These are phyloP conservation scores for Trichoderma sp. DNA, from an alignment of 2,329 filamentous ascomycete genomes.

Conservation along the genomic window DNA sequence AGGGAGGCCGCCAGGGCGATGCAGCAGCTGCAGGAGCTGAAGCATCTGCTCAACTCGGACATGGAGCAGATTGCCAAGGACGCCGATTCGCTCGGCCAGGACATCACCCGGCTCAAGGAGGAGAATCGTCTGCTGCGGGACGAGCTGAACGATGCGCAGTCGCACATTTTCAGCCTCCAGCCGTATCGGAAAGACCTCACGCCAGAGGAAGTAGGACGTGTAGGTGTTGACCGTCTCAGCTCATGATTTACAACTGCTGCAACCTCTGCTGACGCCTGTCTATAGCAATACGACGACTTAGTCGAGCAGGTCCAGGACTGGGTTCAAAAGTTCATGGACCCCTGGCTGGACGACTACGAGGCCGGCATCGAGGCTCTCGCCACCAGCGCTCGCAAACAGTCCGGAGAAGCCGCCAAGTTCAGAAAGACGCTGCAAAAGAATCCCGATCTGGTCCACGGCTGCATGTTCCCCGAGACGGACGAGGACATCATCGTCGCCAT, in stretches of 20 bases:
- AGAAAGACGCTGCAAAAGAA: slow-evolving; percentile 36
- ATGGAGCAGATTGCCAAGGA: slow-evolving; percentile 35
- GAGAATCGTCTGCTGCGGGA: slow-evolving; percentile 39
- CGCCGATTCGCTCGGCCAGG: slow-evolving; percentile 32
- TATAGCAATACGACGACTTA: slow-evolving; percentile 43
- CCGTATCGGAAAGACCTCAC: slow-evolving; percentile 46
- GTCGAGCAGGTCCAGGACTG: slow-evolving; percentile 42
- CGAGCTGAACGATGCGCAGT: slow-evolving; percentile 42
- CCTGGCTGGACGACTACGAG: slow-evolving; percentile 37
- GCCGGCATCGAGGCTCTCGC: slow-evolving; percentile 35
- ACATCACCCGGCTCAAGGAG: slow-evolving; percentile 33
- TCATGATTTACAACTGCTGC: background rate
- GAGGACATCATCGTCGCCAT: slow-evolving; percentile 43
- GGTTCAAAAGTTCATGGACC: slow-evolving; percentile 42
- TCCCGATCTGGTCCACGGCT: slow-evolving; percentile 40
- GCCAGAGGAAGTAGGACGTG: slow-evolving; percentile 41
- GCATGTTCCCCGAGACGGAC: slow-evolving; percentile 43
- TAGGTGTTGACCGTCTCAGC: slow-evolving; percentile 32
- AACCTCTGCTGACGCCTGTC: background rate
- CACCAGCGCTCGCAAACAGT: slow-evolving; percentile 32
- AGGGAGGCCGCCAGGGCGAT: slow-evolving; percentile 37
- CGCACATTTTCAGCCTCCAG: slow-evolving; percentile 47
- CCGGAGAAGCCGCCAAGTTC: slow-evolving; percentile 36
- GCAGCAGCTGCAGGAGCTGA: slow-evolving; percentile 34
- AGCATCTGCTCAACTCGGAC: slow-evolving; percentile 33